Conservation (phyloP, 345 rosid species). For the Clausena lansium region DNA sequence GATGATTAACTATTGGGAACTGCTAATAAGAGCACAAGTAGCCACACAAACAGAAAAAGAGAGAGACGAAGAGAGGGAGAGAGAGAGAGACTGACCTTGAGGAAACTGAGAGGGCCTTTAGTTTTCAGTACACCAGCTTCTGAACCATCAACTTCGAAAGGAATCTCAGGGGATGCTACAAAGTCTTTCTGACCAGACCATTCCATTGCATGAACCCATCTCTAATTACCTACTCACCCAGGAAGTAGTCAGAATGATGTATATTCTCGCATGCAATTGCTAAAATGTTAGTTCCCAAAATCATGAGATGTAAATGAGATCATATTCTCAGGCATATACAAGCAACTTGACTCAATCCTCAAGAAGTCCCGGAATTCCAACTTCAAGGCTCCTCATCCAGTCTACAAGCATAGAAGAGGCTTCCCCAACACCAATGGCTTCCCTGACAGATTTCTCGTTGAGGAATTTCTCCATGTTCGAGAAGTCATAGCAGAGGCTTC, state of each 20-base stretch:
- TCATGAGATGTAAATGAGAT: slow-evolving; percentile 55
- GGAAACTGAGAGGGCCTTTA: slow-evolving; percentile 79
- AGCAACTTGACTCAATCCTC: slow-evolving; percentile 92
- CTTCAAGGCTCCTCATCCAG: slow-evolving; percentile 97
- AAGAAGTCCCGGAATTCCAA: slow-evolving; percentile 84
- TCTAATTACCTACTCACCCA: slow-evolving; percentile 67
- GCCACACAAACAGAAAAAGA: background rate
- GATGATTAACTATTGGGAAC: background rate
- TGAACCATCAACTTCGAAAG: slow-evolving; percentile 69
- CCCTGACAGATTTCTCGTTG: slow-evolving; percentile 66
- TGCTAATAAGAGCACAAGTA: background rate
- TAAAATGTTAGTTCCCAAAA: background rate
- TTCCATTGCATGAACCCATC: slow-evolving; percentile 99
- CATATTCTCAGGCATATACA: slow-evolving; percentile 95
- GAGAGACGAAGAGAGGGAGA: background rate
- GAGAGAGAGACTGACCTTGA: slow-evolving; percentile 55
- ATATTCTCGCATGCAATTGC: background rate
- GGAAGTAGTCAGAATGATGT: background rate
- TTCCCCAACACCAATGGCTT: slow-evolving; percentile 81
- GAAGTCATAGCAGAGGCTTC: slow-evolving; percentile 94
- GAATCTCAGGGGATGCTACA: slow-evolving; percentile 55
- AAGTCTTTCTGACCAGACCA: slow-evolving; percentile 85
- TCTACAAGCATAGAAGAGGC: slow-evolving; percentile 87
- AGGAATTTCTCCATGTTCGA: slow-evolving; percentile 95
- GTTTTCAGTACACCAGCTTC: slow-evolving; percentile 77